Base-by-base conservation (phyloP, 352 stramenopile species). In the Phytophthora pluvialis region DNA sequence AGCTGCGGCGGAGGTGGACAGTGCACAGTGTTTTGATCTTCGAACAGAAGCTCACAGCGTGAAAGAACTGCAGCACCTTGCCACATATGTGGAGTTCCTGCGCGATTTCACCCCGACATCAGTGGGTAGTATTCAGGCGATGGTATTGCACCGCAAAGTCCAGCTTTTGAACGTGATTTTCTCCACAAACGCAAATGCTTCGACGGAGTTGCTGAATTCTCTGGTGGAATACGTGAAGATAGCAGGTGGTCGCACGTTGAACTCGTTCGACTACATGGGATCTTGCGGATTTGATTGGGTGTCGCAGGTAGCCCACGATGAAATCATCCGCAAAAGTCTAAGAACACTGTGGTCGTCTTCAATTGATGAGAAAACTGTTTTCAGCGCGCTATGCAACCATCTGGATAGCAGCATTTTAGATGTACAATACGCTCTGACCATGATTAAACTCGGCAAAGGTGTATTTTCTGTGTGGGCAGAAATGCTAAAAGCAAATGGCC, bases 401-500 rank as follows among this genome's bases (percentile, higher is more conserved):
- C n/a, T 76, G 3, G 56, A 65, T 40, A 40, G 18, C 3, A 42
- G 21, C n/a, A 69, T 70, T 26, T 55, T 80, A 13, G 40, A 64
- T 28, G 52, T 35, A 13, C 36, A 77, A 32, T 53, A 80, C 28
- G 72, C 72, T 6, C 28, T 67, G 28, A 38, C 63, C 3, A 73
- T 73, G 67, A 72, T 80, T 38, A 75, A 77, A 42, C 10, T 60
- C 15, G 60, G 54, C 12, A 65, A 66, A 21, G 70, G 65, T 4
- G 46, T 60, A n/a, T 43, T 76, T 15, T 64, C 69, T 15, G 28
- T 65, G 4, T 86, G 77, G 77, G 73, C 65, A 5, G 38, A 40
- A 29, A 83, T 73, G 35, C 55, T 86, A 8, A 63, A 68, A 28
- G 29, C 49, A 15, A 65, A 72, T 21, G 65, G 56, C 13, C 40